Evolutionary conservation across 2,329 filamentous ascomycete species (phyloP), one percentile per base, ranked within the genome.

Genomic region (Decorospora gaudefroyi): DNA sequence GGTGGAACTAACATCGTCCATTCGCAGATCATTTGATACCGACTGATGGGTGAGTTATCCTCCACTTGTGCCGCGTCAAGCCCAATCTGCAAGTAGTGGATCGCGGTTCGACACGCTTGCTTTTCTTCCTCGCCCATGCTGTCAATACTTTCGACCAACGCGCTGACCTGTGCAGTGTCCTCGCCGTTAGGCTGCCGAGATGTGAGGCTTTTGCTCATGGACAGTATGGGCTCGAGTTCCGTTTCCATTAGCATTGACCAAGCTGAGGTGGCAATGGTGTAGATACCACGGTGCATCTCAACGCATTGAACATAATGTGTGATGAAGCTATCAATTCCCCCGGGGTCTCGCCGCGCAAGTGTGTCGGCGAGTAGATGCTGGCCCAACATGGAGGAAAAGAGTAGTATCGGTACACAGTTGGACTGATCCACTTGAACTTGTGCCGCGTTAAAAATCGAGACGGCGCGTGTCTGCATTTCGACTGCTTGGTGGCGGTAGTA

Each of bases 1-100:
- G 51, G 55, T 3, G 62, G 53, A 10, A 73, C 51, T 36, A 72
- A 57, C 12, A 70, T 64, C 1, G 65, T 63, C 72, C 72, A 76
- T 8, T 62, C 49, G 22, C 68, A 64, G 2, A 72, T 51, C 26
- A 71, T 55, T 10, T 59, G 53, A 22, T 54, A 48, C 15, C 31
- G 31, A 27, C 55, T 49, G 5, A 33, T 21, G 2, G 19, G n/a
- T 7, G 38, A 33, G 1, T 51, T 30, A 3, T 33, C 23, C 13
- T 49, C 37, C 2, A 29, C 43, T 3, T 40, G 13, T 4, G 42
- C 28, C 11, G 58, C 61, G 40, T 65, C 61, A 11, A 62, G 44
- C 5, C 58, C 50, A 19, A 58, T 22, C 30, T 62, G 57, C 17
- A 62, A 30, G 18, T 55, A 62, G 3, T 51, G 25, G 12, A 70